phyloP scores from a whole-genome alignment of 495 filamentous ascomycete species.

The Penicillium roqueforti region DNA sequence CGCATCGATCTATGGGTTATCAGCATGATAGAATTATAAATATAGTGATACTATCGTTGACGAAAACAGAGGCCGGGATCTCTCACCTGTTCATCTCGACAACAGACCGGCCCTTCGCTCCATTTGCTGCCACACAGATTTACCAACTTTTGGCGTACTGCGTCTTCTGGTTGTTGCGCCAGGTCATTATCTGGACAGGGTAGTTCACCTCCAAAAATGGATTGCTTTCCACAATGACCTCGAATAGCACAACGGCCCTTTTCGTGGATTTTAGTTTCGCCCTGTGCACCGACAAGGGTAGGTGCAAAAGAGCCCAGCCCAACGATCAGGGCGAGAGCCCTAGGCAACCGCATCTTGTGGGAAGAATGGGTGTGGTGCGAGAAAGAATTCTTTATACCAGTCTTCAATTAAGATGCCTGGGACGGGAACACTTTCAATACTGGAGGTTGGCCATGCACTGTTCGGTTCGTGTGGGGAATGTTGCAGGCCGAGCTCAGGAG shows the following conservation, averaged over 20 bases:
- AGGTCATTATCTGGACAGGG: slow-evolving; percentile 91
- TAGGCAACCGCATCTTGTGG: slow-evolving; percentile 35
- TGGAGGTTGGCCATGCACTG: slow-evolving; percentile 10
- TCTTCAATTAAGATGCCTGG: not conserved
- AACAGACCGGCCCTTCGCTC: slow-evolving; percentile 79
- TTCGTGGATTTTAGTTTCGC: slow-evolving; percentile 68
- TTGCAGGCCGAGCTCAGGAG: slow-evolving; percentile 7
- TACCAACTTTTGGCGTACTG: slow-evolving; percentile 70
- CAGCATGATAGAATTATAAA: not conserved
- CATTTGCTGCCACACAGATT: slow-evolving; percentile 82
- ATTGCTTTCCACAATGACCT: slow-evolving; percentile 84
- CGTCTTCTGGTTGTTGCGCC: slow-evolving; percentile 66
- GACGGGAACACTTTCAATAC: not conserved
- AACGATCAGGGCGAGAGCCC: slow-evolving; percentile 25
- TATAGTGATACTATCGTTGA: not conserved
- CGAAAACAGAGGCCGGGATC: not conserved
- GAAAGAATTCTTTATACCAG: not conserved
- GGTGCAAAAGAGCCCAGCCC: slow-evolving; percentile 31
- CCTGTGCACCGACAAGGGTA: slow-evolving; percentile 30
- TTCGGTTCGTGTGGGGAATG: slow-evolving; percentile 7
- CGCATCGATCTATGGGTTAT: slow-evolving; percentile 56
- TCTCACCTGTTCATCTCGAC: slow-evolving; percentile 70
- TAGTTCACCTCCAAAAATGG: slow-evolving; percentile 78
- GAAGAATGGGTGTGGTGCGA: not conserved
- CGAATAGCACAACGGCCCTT: slow-evolving; percentile 86